A percentile compares a stretch with the other conserved stretches of the same genome.
These are phyloP conservation scores for Alternaria hordeiaustralica DNA, from an alignment of 2,329 filamentous ascomycete species.

Conservation along the genomic window DNA sequence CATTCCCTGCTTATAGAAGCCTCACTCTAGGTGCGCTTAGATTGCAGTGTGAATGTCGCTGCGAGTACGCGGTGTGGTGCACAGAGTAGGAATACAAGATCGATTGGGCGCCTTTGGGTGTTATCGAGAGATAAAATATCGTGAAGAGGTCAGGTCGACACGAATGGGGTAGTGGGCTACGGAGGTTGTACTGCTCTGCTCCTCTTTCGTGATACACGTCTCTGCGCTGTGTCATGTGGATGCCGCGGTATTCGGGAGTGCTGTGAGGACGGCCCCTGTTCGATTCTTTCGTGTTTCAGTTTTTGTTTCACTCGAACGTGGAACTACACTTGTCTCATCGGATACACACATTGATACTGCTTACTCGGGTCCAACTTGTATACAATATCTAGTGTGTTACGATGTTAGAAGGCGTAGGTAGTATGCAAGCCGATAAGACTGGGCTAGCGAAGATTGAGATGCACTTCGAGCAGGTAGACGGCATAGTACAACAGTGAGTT, in stretches of 20 bases:
- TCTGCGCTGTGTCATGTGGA: background rate
- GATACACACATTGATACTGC: accelerated
- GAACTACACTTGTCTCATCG: background rate
- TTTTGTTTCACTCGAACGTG: background rate
- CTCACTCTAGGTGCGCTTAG: background rate
- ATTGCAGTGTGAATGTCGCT: background rate
- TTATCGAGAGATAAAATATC: background rate
- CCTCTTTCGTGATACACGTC: accelerated
- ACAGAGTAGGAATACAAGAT: background rate
- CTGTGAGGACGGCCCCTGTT: background rate
- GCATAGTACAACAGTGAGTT: background rate
- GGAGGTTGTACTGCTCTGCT: accelerated
- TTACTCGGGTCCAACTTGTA: accelerated
- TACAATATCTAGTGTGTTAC: accelerated
- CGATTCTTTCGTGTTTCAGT: accelerated
- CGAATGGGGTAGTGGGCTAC: accelerated
- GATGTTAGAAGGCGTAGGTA: background rate
- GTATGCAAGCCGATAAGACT: background rate
- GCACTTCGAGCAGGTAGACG: background rate
- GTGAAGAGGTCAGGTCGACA: background rate
- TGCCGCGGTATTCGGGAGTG: background rate
- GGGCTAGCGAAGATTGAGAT: background rate
- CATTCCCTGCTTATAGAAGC: background rate
- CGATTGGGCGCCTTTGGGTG: background rate
- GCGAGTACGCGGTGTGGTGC: background rate